These are phyloP conservation scores for Mycena sanguinolenta DNA, from an alignment of 768 basidiomycete genomes.

Conservation along the genomic window DNA sequence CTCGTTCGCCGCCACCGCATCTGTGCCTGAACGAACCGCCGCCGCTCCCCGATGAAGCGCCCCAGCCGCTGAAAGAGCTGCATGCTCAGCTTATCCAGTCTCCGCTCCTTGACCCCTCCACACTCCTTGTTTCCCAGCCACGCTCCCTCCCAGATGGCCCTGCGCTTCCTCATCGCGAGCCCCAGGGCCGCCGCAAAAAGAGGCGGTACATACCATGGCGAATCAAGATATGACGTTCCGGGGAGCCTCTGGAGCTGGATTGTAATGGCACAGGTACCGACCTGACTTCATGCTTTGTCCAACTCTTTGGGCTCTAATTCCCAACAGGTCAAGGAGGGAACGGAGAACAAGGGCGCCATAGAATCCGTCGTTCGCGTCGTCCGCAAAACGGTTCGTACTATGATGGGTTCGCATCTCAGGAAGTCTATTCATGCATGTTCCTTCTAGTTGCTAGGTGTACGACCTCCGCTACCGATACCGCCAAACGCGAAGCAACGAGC, in stretches of 20 bases:
- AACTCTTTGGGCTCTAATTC: conserved; percentile 4
- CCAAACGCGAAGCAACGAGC: conserved; percentile 72
- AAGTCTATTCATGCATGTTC: not conserved
- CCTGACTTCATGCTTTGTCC: conserved; percentile 42
- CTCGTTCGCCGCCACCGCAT: conserved; percentile 46
- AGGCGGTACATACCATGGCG: conserved; percentile 77
- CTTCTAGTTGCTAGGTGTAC: conserved; percentile 66
- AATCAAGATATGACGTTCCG: conserved; percentile 65
- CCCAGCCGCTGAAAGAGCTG: conserved; percentile 65
- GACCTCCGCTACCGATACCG: conserved; percentile 72
- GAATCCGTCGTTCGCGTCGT: conserved; percentile 80
- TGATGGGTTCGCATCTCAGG: not conserved
- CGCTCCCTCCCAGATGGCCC: conserved; percentile 67
- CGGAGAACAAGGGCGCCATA: conserved; percentile 83
- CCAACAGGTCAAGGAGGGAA: conserved; percentile 84
- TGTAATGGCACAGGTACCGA: conserved; percentile 80
- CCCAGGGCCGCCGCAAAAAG: conserved; percentile 75
- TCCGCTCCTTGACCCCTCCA: conserved; percentile 76
- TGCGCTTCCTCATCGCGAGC: conserved; percentile 65
- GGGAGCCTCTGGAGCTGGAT: conserved; percentile 84
- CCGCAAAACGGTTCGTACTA: conserved; percentile 66
- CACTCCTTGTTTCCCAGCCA: conserved; percentile 68
- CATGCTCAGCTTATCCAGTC: conserved; percentile 70
- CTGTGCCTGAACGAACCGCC: conserved; percentile 44
- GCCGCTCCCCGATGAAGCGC: conserved; percentile 66